phyloP scores from a whole-genome alignment of 345 rosid species.

The Brassica rapa region DNA sequence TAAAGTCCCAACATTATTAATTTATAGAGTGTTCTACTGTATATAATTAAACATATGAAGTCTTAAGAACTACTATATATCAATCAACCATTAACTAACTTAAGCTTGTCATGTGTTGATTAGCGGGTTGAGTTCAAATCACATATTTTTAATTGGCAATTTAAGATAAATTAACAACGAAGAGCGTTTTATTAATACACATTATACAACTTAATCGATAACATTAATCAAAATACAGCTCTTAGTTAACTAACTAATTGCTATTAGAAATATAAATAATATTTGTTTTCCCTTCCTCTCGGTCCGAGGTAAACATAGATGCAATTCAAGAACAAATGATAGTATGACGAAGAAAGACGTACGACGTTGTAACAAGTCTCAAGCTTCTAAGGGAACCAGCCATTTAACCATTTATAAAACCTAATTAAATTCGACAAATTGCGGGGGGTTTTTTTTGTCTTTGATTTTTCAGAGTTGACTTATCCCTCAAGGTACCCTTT shows the following conservation, averaged over 20 bases:
- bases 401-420: neutral
- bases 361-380: slow-evolving; percentile 15
- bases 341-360: slow-evolving; percentile 24
- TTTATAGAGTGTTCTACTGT: no score
- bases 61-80: no score
- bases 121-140: neutral
- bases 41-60: no score
- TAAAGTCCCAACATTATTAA: no score
- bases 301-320: slow-evolving; percentile 1
- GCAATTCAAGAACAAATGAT: slow-evolving; percentile 28
- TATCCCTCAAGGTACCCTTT: slow-evolving; percentile 65
- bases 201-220: slow-evolving; percentile 18
- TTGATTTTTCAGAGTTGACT: slow-evolving; percentile 15
- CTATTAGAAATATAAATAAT: neutral
- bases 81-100: no score
- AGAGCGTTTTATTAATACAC: slow-evolving; percentile 14
- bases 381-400: slow-evolving; percentile 29
- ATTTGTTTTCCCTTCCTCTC: neutral
- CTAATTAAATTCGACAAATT: slow-evolving; percentile 15
- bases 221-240: neutral
- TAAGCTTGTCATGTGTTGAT: neutral
- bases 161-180: neutral
- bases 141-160: neutral
- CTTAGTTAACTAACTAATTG: slow-evolving; percentile 12
- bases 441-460: neutral